These are phyloP conservation scores for Arthrinium puccinioides DNA, from an alignment of 2,329 filamentous ascomycete species.

Conservation along the genomic window DNA sequence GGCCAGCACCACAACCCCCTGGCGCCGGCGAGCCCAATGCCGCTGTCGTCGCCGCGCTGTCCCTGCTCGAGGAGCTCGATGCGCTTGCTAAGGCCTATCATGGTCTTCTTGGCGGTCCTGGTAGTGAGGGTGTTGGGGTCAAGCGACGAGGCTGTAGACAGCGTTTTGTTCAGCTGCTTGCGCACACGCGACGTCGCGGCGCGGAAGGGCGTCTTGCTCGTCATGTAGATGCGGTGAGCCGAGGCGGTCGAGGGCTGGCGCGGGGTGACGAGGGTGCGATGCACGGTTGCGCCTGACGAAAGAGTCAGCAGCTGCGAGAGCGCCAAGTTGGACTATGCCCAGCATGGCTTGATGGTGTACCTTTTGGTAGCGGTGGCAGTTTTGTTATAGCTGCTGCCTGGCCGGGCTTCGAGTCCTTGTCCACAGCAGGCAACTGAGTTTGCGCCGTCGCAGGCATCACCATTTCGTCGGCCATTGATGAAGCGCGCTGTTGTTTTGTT, in stretches of 20 bases:
- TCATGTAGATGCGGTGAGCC: constrained; percentile 53
- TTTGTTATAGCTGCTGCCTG: constrained; percentile 10
- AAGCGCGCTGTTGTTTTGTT: too few species aligned
- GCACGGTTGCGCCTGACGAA: constrained; percentile 36
- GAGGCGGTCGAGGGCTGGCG: constrained; percentile 30
- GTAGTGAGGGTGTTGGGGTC: constrained; percentile 17
- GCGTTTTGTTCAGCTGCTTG: constrained; percentile 51
- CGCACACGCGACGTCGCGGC: constrained; percentile 58
- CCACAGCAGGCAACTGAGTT: constrained; percentile 12
- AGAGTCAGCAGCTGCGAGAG: constrained; percentile 9
- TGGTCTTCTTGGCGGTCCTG: constrained; percentile 34
- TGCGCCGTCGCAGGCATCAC: constrained; percentile 3
- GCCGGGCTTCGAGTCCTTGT: neutral
- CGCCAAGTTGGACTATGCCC: neutral
- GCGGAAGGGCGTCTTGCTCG: constrained; percentile 58
- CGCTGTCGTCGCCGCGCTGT: constrained; percentile 14
- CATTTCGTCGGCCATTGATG: neutral
- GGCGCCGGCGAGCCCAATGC: constrained; percentile 24
- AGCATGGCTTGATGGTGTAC: constrained; percentile 6
- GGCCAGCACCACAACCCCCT: constrained; percentile 53
- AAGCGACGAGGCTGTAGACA: constrained; percentile 25
- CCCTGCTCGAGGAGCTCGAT: constrained; percentile 33
- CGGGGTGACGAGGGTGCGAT: constrained; percentile 38
- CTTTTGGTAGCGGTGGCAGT: constrained; percentile 22
- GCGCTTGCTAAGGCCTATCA: constrained; percentile 37